These are phyloP conservation scores for Candida michaelii DNA, from an alignment of 805 yeast species.

Conservation along the genomic window DNA sequence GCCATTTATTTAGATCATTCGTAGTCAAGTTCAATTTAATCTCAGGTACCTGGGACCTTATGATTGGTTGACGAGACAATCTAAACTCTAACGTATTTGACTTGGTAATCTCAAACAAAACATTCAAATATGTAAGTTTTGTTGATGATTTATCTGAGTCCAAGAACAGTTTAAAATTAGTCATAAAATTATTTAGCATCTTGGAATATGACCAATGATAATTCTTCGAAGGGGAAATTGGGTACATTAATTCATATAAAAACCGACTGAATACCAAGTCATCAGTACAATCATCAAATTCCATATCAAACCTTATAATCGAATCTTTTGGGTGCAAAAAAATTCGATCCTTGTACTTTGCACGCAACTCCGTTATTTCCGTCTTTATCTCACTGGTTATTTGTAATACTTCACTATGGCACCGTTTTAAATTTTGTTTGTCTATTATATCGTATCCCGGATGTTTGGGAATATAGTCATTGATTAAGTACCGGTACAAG, in stretches of 20 bases:
- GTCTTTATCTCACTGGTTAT: constrained; percentile 10
- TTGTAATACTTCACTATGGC: constrained; percentile 11
- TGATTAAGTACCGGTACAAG: constrained; percentile 42
- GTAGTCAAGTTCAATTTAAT: neutral
- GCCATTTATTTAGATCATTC: constrained; percentile 19
- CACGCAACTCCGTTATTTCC: constrained; percentile 10
- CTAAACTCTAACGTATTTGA: constrained; percentile 10
- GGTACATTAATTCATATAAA: constrained; percentile 25
- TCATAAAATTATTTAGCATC: constrained; percentile 31
- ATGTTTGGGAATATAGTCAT: constrained; percentile 23
- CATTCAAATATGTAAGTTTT: constrained; percentile 23
- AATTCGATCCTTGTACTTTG: constrained; percentile 2
- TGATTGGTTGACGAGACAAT: constrained; percentile 24
- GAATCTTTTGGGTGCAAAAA: constrained; percentile 1
- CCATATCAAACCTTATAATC: neutral
- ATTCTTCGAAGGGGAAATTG: constrained; percentile 32
- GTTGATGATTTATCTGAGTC: constrained; percentile 1
- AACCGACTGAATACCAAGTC: constrained; percentile 27
- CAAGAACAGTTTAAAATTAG: constrained; percentile 18
- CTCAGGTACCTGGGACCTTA: constrained; percentile 4
- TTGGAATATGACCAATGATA: constrained; percentile 43
- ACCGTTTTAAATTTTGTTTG: constrained; percentile 13
- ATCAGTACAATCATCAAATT: constrained; percentile 6
- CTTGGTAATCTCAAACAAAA: constrained; percentile 18
- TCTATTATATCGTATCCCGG: constrained; percentile 12